Conservation (phyloP, 371 early-diverging fungal genomes). For the Blyttiomyces sp. region DNA sequence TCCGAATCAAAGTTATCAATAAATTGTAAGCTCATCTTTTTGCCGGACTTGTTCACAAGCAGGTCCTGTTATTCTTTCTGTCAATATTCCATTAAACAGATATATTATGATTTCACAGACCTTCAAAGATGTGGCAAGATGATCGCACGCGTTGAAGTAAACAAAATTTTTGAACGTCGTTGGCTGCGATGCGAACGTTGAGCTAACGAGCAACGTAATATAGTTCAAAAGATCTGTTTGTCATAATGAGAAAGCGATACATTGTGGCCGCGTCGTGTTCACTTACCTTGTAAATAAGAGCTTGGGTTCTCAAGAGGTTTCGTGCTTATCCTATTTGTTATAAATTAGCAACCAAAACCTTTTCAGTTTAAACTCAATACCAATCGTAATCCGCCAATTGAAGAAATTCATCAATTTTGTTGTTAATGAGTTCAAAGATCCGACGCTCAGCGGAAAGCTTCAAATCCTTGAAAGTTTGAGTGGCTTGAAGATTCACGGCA, state of each 20-base stretch:
- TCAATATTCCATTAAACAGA: background rate
- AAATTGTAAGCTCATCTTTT: conserved; percentile 60
- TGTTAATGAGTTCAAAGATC: conserved; percentile 74
- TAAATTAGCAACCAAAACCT: background rate
- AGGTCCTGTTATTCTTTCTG: conserved; percentile 45
- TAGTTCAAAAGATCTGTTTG: conserved; percentile 64
- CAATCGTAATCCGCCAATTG: conserved; percentile 82
- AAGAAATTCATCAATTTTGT: conserved; percentile 77
- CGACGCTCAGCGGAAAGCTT: conserved; percentile 71
- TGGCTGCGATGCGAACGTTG: conserved; percentile 69
- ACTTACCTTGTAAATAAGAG: conserved; percentile 57
- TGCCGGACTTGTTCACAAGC: conserved; percentile 60
- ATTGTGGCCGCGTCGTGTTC: background rate
- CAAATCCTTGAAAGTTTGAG: conserved; percentile 69
- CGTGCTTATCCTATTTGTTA: conserved; percentile 10
- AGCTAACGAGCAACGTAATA: conserved; percentile 64
- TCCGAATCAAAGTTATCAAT: conserved; percentile 70
- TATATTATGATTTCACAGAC: conserved; percentile 42
- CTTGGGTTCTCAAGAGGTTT: conserved; percentile 49
- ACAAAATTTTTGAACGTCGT: conserved; percentile 63
- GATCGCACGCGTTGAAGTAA: conserved; percentile 74
- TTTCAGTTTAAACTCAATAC: conserved; percentile 22
- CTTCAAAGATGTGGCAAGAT: conserved; percentile 61
- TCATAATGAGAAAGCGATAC: background rate
- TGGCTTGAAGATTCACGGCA: conserved; percentile 65